Base-by-base conservation (phyloP, 495 filamentous ascomycete species). In the Lentithecium fluviatile region DNA sequence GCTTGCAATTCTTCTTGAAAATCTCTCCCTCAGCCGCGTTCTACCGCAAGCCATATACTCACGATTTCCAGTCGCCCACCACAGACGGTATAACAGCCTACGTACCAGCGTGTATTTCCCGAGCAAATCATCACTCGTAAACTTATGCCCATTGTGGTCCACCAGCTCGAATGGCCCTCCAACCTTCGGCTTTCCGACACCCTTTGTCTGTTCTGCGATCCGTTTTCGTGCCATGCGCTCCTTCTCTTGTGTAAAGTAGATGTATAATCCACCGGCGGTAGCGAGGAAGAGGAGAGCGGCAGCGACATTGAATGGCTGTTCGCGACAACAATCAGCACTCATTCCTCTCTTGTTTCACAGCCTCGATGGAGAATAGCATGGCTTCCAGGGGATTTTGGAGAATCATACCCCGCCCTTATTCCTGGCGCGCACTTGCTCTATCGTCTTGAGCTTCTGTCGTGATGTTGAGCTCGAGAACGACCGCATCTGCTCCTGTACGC, bases 211-310 rank as follows among this genome's bases (percentile, higher is more conserved):
- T 73, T 97, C 91, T 1, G 90, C 90, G 53, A 97, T 80, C 36
- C 90, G 80, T 75, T 90, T 86, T 58, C 91, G 81, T 70, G 91
- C 85, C 82, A 98, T 82, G 52, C 95, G 85, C 52, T 82, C 83
- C 77, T 97, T 97, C 73, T 98, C 94, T 56, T 81, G 78, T 53
- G 88, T 88, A 78, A 98, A 97, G 74, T 97, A 98, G 65, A 86
- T 80, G 47, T 88, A 85, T 65, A 98, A 83, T 38, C 85, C 88
- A 1, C 74, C 82, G 60, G 88, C 90, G 1, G 91, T 84, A 23
- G 83, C 45, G 54, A 97, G 79, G 79, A 98, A 97, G 54, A 97
- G 81, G 64, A 90, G 60, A 10, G 90, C 93, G 6, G 93, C 86
- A 74, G 88, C 88, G 85, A 86, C 90, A 45, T 90, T 95, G 78